These are phyloP conservation scores for Hammondia hammondi DNA, from an alignment of 169 alveolate species.

Conservation along the genomic window DNA sequence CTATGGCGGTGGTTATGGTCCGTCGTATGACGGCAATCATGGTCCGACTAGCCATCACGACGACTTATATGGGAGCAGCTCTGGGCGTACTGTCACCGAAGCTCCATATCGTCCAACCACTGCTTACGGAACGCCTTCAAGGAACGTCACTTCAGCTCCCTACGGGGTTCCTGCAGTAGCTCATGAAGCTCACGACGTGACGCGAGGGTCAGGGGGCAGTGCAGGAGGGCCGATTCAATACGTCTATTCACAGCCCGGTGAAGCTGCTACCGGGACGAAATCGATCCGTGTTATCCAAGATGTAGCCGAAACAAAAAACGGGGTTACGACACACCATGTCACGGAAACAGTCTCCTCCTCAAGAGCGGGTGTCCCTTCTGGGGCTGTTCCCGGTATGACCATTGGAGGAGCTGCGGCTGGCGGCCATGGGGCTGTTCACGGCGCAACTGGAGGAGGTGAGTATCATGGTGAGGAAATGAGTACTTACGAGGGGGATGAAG, in stretches of 20 bases:
- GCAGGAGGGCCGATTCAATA: background rate
- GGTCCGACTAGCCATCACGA: background rate
- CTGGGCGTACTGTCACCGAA: background rate
- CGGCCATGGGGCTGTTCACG: background rate
- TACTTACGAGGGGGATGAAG: background rate
- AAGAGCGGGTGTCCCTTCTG: background rate
- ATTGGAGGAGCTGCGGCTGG: background rate
- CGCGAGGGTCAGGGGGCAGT: background rate
- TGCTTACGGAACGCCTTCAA: background rate
- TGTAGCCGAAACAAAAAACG: slow-evolving; percentile 4
- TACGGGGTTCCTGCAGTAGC: background rate
- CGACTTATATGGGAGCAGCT: background rate
- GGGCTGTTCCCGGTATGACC: background rate
- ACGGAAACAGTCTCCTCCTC: slow-evolving; percentile 21
- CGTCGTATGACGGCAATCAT: background rate
- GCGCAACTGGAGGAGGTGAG: background rate
- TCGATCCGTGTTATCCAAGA: background rate
- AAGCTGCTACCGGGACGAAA: background rate
- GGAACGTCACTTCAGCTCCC: background rate
- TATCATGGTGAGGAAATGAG: background rate
- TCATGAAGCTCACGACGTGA: background rate
- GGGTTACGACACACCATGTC: slow-evolving; percentile 26
- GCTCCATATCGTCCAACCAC: background rate
- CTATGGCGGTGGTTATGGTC: background rate
- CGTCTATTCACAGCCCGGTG: slow-evolving; percentile 39